Evolutionary conservation across 805 yeast genomes (phyloP), one percentile per base, ranked within the genome.

Genomic region (Nakazawaea pomicola): DNA sequence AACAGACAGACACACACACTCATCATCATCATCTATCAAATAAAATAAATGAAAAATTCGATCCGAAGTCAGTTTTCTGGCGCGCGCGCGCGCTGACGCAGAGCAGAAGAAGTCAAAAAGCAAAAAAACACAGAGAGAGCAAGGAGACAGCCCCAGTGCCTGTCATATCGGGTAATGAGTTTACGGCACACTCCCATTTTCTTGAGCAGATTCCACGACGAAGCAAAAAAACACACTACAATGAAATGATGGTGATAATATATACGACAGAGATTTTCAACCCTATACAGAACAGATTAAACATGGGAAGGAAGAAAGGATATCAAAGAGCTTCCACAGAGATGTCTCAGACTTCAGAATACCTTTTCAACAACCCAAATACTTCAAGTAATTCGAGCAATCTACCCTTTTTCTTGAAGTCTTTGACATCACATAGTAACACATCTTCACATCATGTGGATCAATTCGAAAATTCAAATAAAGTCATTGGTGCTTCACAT

Each of bases 401-500:
- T 16, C 12, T 38, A 6, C 43, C 46, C 15, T 55, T 58, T 6
- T 52, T 59, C 34, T 44, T 58, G 29, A 52, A 53, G 45, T 52
- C 60, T 5, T 39, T 55, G 35, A 49, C 57, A 1, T 46, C 46
- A 9, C 41, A 49, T 14, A 32, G 23, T 24, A 31, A 40, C 14
- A n/a, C n/a, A n/a, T 25, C 33, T 11, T 23, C 35, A 19, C 40
- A 38, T 28, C 40, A 42, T 24, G 24, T 33, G 17, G 45, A 39
- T 19, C 46, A 35, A 36, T 36, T 36, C 15, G 43, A 35, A 12
- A 41, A 31, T 11, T 41, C 47, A 15, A 47, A 43, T 16, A 70
- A 65, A 44, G 62, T 73, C 2, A 67, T 75, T 12, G 83, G 83
- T 9, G 79, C 82, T 0, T 68, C 78, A 2, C 70, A 70, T 50